Percentiles rank a stretch among this genome's conserved stretches.
Evolutionary conservation across 1,139 yeast species (phyloP).

Genomic region (Blastobotrys arbuscula): DNA sequence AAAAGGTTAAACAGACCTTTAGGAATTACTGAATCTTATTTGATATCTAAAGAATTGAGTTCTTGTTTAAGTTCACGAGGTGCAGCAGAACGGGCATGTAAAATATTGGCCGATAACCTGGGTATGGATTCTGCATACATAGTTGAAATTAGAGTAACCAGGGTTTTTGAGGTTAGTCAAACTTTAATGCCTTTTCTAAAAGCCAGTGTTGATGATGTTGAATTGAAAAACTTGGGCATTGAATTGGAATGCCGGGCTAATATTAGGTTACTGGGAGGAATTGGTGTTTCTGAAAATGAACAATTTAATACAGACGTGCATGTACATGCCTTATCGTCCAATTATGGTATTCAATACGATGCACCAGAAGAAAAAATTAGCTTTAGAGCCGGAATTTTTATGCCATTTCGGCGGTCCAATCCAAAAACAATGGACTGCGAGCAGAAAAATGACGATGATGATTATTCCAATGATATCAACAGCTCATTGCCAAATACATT

Average conservation of each 20-base stretch:
- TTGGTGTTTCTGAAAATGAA: slow-evolving; percentile 36
- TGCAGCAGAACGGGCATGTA: slow-evolving; percentile 35
- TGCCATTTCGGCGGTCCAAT: slow-evolving; percentile 24
- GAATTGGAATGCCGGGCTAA: slow-evolving; percentile 36
- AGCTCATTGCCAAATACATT: background rate
- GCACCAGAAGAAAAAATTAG: slow-evolving; percentile 23
- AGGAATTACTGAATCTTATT: slow-evolving; percentile 27
- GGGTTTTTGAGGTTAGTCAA: slow-evolving; percentile 13
- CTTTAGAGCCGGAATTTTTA: slow-evolving; percentile 26
- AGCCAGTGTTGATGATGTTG: background rate
- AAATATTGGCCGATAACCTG: slow-evolving; percentile 38
- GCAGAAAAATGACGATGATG: background rate
- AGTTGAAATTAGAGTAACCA: slow-evolving; percentile 46
- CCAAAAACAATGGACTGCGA: slow-evolving; percentile 11
- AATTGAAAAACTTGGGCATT: slow-evolving; percentile 17
- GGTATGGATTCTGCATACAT: slow-evolving; percentile 49
- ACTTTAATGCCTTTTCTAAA: slow-evolving; percentile 6
- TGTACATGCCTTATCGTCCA: slow-evolving; percentile 46
- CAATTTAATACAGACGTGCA: slow-evolving; percentile 45
- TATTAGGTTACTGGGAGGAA: slow-evolving; percentile 47
- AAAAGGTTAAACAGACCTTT: slow-evolving; percentile 21
- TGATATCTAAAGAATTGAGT: slow-evolving; percentile 40
- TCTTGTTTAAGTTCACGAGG: slow-evolving; percentile 36
- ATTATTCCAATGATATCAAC: background rate
- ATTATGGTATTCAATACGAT: slow-evolving; percentile 49